Conservation (phyloP, 306 rosid genomes). For the Alnus glutinosa region DNA sequence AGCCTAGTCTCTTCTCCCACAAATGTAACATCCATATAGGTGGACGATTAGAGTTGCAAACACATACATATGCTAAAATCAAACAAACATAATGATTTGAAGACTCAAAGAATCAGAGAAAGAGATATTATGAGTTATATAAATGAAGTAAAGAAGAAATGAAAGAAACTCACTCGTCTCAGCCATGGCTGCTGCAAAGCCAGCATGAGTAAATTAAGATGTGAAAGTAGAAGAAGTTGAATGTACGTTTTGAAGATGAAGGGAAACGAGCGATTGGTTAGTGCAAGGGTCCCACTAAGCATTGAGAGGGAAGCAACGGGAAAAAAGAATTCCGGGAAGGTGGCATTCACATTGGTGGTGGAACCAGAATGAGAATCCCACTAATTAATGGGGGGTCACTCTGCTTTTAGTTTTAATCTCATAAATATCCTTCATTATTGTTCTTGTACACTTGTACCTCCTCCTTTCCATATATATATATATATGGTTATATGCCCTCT, state of each 20-base stretch:
- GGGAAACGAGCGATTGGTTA: constrained; percentile 23
- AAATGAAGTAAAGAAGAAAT: not conserved
- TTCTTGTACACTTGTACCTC: not conserved
- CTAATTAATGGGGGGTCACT: constrained; percentile 34
- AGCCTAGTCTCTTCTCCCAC: not conserved
- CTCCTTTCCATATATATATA: no score
- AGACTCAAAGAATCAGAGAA: not conserved
- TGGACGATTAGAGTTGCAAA: not conserved
- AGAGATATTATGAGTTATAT: not conserved
- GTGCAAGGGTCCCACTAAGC: constrained; percentile 65
- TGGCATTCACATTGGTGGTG: constrained; percentile 19
- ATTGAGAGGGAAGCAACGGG: constrained; percentile 14
- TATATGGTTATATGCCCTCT: not conserved
- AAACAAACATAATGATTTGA: not conserved
- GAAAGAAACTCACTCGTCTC: constrained; percentile 33
- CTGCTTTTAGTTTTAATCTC: constrained; percentile 16
- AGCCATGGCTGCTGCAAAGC: constrained; percentile 21
- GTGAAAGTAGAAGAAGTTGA: constrained; percentile 28
- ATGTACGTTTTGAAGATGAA: constrained; percentile 19
- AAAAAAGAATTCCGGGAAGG: constrained; percentile 12
- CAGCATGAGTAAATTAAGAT: constrained; percentile 26
- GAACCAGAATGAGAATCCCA: constrained; percentile 74
- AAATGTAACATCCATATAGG: not conserved
- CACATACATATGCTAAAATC: not conserved
- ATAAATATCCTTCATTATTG: constrained; percentile 10